phyloP scores from a whole-genome alignment of 495 filamentous ascomycete species.

The Talaromyces stipitatus region DNA sequence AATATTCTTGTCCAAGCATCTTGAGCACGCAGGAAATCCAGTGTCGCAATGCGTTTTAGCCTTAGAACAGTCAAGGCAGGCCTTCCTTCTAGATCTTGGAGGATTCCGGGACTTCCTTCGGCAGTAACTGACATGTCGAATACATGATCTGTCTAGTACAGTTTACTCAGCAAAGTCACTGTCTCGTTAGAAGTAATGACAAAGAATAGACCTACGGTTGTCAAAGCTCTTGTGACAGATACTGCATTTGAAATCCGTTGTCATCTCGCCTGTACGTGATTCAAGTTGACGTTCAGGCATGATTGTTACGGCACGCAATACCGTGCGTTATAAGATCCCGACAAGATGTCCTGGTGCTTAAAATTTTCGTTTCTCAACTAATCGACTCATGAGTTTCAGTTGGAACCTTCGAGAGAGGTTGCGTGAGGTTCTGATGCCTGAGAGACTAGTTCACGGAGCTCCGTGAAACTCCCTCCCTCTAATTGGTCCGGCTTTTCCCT shows the following conservation, averaged over 20 bases:
- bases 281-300: neutral
- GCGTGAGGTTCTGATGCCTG: neutral
- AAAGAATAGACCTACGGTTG: neutral
- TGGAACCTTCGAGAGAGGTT: too few species aligned
- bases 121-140: conserved; percentile 1
- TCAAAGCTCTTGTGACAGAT: conserved; percentile 1
- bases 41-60: neutral
- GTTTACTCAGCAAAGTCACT: neutral
- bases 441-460: neutral
- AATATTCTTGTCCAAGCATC: neutral
- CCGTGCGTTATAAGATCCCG: neutral
- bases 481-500: neutral
- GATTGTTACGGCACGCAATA: neutral
- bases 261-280: neutral
- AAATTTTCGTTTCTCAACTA: too few species aligned
- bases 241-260: neutral
- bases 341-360: too few species aligned
- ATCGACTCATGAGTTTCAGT: too few species aligned
- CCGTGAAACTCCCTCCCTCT: neutral
- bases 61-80: neutral
- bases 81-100: neutral
- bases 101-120: conserved; percentile 1
- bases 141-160: neutral
- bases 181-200: neutral
- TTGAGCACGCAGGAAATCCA: neutral